Evolutionary conservation across 164 flowering plant species (phyloP).

Genomic region (Magnolia sinica): DNA sequence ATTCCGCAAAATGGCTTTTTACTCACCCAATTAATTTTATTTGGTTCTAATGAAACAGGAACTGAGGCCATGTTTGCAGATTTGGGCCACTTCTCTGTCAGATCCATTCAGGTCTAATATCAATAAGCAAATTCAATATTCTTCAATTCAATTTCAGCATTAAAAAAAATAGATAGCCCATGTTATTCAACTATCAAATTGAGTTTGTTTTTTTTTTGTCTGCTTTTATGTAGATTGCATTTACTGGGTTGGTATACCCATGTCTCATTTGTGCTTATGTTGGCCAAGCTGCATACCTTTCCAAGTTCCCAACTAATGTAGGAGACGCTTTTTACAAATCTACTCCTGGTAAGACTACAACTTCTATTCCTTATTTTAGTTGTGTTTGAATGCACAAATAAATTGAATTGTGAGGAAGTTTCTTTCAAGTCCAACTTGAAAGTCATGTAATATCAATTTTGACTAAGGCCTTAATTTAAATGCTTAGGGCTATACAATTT

Average conservation of each 20-base stretch:
- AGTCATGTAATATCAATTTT: neutral
- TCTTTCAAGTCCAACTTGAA: neutral
- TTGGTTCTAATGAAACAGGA: constrained; percentile 17
- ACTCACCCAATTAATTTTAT: neutral
- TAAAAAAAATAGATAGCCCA: neutral
- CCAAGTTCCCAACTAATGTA: constrained; percentile 16
- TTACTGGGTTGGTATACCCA: constrained; percentile 25
- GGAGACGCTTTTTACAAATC: constrained; percentile 26
- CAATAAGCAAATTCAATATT: neutral
- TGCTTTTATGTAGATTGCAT: constrained; percentile 18
- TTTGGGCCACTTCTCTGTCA: constrained; percentile 26
- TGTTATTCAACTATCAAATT: neutral
- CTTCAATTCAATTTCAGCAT: neutral
- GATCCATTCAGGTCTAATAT: constrained; percentile 17
- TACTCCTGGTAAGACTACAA: constrained; percentile 16
- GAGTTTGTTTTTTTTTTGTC: neutral
- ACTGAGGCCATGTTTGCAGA: constrained; percentile 29
- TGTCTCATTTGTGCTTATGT: constrained; percentile 20
- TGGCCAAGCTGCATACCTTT: constrained; percentile 27
- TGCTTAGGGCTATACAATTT: neutral
- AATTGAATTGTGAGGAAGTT: neutral
- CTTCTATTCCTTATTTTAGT: no score
- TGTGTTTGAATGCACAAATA: neutral
- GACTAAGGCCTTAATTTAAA: neutral
- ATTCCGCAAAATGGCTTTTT: neutral